Evolutionary conservation across 2,329 filamentous ascomycete genomes (phyloP).

Genomic region (Venturia effusa): DNA sequence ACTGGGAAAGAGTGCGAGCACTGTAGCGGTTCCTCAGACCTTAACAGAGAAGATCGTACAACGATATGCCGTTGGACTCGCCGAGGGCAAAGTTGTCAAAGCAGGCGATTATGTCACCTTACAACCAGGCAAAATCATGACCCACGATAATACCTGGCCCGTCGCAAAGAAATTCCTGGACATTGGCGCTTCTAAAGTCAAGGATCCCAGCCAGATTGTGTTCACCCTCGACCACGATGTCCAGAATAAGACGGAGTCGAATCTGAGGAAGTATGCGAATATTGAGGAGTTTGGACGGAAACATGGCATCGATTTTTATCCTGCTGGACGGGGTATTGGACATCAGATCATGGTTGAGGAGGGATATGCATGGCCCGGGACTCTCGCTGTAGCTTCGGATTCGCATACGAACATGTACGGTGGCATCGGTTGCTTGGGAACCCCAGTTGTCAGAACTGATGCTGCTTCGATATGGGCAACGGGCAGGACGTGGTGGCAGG

Average conservation of each 20-base stretch:
- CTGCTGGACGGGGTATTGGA: slow-evolving; percentile 69
- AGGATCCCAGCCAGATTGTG: slow-evolving; percentile 63
- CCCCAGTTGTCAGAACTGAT: slow-evolving; percentile 76
- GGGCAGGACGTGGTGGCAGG: slow-evolving; percentile 74
- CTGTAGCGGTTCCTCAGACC: slow-evolving; percentile 52
- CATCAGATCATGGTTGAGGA: slow-evolving; percentile 91
- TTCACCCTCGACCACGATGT: slow-evolving; percentile 84
- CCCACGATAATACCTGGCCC: slow-evolving; percentile 75
- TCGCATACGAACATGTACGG: slow-evolving; percentile 77
- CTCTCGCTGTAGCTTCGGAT: slow-evolving; percentile 68
- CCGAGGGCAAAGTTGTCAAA: slow-evolving; percentile 62
- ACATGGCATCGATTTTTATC: slow-evolving; percentile 69
- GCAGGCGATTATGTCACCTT: slow-evolving; percentile 78
- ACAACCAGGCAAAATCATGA: slow-evolving; percentile 62
- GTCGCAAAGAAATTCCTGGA: slow-evolving; percentile 72
- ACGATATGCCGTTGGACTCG: slow-evolving; percentile 62
- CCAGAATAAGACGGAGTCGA: slow-evolving; percentile 67
- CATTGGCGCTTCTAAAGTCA: slow-evolving; percentile 65
- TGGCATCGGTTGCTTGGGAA: slow-evolving; percentile 63
- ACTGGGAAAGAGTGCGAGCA: slow-evolving; percentile 49
- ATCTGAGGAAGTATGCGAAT: slow-evolving; percentile 70
- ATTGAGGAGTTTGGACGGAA: slow-evolving; percentile 73
- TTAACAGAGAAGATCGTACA: slow-evolving; percentile 92
- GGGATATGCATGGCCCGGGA: slow-evolving; percentile 75
- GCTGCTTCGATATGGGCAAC: slow-evolving; percentile 81